These are phyloP conservation scores for Durio zibethinus DNA, from an alignment of 345 rosid species.

Conservation along the genomic window DNA sequence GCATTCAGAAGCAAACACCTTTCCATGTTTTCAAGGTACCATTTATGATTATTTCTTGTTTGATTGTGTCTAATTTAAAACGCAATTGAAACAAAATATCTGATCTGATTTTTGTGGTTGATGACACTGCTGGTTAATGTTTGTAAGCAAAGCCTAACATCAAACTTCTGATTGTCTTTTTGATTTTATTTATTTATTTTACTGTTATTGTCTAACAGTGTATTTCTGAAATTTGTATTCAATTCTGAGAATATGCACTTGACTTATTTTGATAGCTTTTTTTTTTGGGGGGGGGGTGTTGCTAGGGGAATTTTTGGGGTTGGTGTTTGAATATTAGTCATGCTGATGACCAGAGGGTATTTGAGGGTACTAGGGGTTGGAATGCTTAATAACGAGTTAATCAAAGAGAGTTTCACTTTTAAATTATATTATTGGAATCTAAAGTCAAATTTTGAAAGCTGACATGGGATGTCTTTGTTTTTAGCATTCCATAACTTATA, in stretches of 20 bases:
- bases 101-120: not conserved
- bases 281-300: not conserved
- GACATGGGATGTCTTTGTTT: not conserved
- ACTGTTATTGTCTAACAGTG: not conserved
- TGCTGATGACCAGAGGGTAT: not conserved
- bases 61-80: not conserved
- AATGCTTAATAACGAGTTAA: not conserved
- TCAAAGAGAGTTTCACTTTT: not conserved
- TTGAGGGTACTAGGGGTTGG: not conserved
- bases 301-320: not conserved
- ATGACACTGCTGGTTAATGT: not conserved
- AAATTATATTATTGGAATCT: not conserved
- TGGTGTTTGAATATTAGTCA: not conserved
- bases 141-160: not conserved
- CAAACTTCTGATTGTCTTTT: not conserved
- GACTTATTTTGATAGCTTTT: not conserved
- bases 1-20: slow-evolving; percentile 77
- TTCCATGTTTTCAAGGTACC: slow-evolving; percentile 78
- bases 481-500: not conserved
- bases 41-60: not conserved
- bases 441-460: not conserved
- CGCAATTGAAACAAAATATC: not conserved
- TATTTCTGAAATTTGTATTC: not conserved
- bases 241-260: not conserved
- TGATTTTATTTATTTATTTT: not conserved